Percentiles rank a stretch among this genome's conserved stretches.
Evolutionary conservation across 306 rosid genomes (phyloP).

Genomic region (Oxytropis ochrocephala): DNA sequence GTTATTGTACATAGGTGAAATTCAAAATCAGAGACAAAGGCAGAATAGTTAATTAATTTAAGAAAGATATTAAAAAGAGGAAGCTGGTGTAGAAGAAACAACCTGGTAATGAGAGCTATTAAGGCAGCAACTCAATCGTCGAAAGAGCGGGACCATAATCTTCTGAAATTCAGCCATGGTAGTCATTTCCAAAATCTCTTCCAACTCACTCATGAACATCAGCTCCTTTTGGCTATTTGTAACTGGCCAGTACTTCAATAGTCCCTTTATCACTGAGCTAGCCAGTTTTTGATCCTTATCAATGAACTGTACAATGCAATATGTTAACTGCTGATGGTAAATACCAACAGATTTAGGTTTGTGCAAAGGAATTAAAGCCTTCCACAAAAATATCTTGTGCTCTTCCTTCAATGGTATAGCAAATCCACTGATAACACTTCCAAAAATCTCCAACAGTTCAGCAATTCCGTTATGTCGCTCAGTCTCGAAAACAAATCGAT

Average conservation of each 20-base stretch:
- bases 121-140: slow-evolving; percentile 64
- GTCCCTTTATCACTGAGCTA: slow-evolving; percentile 71
- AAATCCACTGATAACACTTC: slow-evolving; percentile 94
- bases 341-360: slow-evolving; percentile 90
- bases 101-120: slow-evolving; percentile 96
- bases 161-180: slow-evolving; percentile 80
- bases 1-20: neutral
- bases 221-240: slow-evolving; percentile 98
- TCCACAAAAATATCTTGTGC: slow-evolving; percentile 77
- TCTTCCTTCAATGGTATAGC: slow-evolving; percentile 98
- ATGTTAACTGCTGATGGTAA: slow-evolving; percentile 87
- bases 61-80: neutral
- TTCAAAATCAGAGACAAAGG: neutral
- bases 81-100: neutral
- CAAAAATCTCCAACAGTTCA: slow-evolving; percentile 92
- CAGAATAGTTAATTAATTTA: neutral
- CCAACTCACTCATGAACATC: slow-evolving; percentile 92
- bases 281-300: slow-evolving; percentile 92
- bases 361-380: slow-evolving; percentile 90
- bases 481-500: slow-evolving; percentile 80
- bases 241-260: slow-evolving; percentile 91
- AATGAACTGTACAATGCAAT: slow-evolving; percentile 85
- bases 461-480: slow-evolving; percentile 95
- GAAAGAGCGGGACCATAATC: slow-evolving; percentile 77
- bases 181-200: slow-evolving; percentile 91